Percentiles rank a stretch among this genome's conserved stretches.
phyloP scores from a whole-genome alignment of 2,329 filamentous ascomycete genomes.

The Taxawa tesnikishii region DNA sequence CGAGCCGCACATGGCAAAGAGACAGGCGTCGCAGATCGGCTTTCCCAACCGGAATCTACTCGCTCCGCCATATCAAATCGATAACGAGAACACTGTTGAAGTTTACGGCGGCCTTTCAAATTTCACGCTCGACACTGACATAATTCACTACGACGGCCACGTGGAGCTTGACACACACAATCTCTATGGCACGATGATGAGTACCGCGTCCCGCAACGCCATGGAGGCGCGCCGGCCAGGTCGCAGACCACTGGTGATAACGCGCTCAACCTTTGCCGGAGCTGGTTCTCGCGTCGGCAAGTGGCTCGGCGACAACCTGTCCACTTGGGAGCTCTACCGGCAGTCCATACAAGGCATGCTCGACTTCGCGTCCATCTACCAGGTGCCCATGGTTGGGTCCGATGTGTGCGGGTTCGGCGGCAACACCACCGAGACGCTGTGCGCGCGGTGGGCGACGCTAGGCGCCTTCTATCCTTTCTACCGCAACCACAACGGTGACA shows the following conservation, averaged over 20 bases:
- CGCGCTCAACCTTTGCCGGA: conserved; percentile 63
- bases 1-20: too few species aligned
- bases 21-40: too few species aligned
- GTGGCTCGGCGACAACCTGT: conserved; percentile 47
- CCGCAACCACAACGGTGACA: conserved; percentile 55
- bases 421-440: conserved; percentile 55
- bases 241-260: conserved; percentile 59
- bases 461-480: conserved; percentile 67
- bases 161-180: conserved; percentile 67
- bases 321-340: conserved; percentile 32
- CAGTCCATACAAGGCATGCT: conserved; percentile 30
- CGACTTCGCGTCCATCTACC: conserved; percentile 33
- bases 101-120: conserved; percentile 34
- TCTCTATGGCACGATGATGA: conserved; percentile 67
- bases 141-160: conserved; percentile 55
- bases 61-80: conserved; percentile 44
- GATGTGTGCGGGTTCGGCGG: conserved; percentile 69
- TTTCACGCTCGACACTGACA: conserved; percentile 49
- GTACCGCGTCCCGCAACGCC: conserved; percentile 47
- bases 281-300: conserved; percentile 49
- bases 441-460: conserved; percentile 62
- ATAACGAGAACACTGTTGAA: conserved; percentile 41
- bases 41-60: conserved; percentile 52
- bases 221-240: conserved; percentile 54
- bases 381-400: conserved; percentile 31